Base-by-base conservation (phyloP, 1,284 basidiomycete species). In the Ganoderma meredithae region DNA sequence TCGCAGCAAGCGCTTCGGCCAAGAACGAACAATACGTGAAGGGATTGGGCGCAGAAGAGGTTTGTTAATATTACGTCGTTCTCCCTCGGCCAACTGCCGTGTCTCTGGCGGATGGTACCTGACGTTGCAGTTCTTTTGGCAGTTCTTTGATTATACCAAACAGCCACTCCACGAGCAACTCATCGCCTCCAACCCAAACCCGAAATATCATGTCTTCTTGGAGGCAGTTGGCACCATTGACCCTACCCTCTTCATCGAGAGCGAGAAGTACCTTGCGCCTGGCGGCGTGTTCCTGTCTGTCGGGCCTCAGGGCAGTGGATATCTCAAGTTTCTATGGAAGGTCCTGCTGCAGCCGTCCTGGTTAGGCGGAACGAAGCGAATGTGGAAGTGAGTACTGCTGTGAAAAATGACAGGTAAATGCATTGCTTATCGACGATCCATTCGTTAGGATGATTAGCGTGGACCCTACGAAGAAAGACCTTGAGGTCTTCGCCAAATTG, bases 101-200 rank as follows among this genome's bases (percentile, higher is more conserved):
- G 8, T 27, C 39, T 7, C 31, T 47, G 31, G 7, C 25, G 43
- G 33, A 39, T n/a, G 19, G 25, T 15, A 5, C 12, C 13, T 53
- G 55, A 64, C 22, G 17, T 1, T 25, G 44, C 1, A 17, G 6
- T 36, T 10, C 3, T 36, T 36, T 27, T 39, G 33, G 19, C 61
- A 85, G 81, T 85, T 88, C 62, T 80, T 91, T 53, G 88, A 91
- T 75, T 92, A 93, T 69, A 86, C 83, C 1, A 79, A 81, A 17
- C 78, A 78, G n/a, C 80, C 85, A 9, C 75, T 90, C 0, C 77
- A 81, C 27, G 76, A 83, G 67, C 79, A 83, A 52, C 79, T 90
- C 7, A 63, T 72, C 4, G 73, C 77, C 13, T 76, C 82, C 47
- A 76, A 80, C 0, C 81, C 81, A 1, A 74, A 79, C 0, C 75